Conservation (phyloP, 2,329 filamentous ascomycete species). For the Apiospora rasikravindrae region DNA sequence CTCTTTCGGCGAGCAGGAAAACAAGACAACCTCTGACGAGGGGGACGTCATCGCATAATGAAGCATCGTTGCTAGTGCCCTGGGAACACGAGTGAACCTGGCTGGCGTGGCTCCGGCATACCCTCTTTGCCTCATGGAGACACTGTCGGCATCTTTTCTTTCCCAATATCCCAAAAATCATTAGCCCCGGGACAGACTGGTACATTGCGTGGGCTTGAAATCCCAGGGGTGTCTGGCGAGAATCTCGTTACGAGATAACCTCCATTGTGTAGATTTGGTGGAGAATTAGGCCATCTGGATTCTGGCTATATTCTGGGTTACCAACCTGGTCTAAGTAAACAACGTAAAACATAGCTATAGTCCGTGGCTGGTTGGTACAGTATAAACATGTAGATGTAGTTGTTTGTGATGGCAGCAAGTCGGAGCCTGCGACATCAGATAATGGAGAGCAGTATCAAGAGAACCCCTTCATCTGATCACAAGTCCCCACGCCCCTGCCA, state of each 20-base stretch:
- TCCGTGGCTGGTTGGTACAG: not conserved
- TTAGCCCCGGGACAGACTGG: not conserved
- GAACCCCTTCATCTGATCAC: not conserved
- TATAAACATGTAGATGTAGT: not conserved
- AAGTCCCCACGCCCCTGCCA: slow-evolving; percentile 4
- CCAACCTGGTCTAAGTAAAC: not conserved
- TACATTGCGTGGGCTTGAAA: not conserved
- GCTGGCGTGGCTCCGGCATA: not conserved
- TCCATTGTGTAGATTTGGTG: slow-evolving; percentile 8
- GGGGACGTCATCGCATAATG: slow-evolving; percentile 19
- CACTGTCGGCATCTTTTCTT: not conserved
- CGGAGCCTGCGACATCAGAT: not conserved
- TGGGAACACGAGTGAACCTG: slow-evolving; percentile 2
- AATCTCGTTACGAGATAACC: not conserved
- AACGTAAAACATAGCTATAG: not conserved
- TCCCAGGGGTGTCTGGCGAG: not conserved
- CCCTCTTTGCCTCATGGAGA: not conserved
- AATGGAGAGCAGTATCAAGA: not conserved
- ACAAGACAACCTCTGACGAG: not conserved
- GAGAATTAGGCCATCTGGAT: not conserved
- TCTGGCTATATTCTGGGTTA: not conserved
- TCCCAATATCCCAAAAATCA: too few relatives aligned
- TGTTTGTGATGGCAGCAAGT: not conserved
- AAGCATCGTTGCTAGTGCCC: slow-evolving; percentile 9
- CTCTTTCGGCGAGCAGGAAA: slow-evolving; percentile 1